These are phyloP conservation scores for Aspergillus chevalieri DNA, from an alignment of 2,329 filamentous ascomycete genomes.

Conservation along the genomic window DNA sequence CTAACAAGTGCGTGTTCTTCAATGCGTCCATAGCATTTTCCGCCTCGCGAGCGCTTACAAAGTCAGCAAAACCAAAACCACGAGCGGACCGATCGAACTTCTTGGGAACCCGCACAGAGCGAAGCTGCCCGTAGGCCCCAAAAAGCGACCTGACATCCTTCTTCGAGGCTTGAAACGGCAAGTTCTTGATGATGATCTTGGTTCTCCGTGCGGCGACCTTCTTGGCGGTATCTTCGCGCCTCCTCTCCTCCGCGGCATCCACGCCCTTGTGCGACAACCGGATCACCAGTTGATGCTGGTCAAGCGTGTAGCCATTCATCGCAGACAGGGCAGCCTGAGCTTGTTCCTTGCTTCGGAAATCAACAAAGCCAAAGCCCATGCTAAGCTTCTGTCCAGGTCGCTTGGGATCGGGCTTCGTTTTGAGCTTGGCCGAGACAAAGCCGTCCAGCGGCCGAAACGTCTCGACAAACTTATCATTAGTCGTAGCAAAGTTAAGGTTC, in stretches of 20 bases:
- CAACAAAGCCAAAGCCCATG: slow-evolving; percentile 95
- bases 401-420: slow-evolving; percentile 91
- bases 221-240: slow-evolving; percentile 75
- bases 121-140: slow-evolving; percentile 82
- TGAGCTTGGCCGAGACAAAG: slow-evolving; percentile 82
- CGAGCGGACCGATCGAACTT: slow-evolving; percentile 85
- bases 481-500: slow-evolving; percentile 89
- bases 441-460: slow-evolving; percentile 76
- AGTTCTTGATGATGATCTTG: slow-evolving; percentile 96
- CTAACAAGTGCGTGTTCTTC: slow-evolving; percentile 86
- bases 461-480: slow-evolving; percentile 66
- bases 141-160: slow-evolving; percentile 85
- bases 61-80: slow-evolving; percentile 96
- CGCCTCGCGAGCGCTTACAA: slow-evolving; percentile 84
- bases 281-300: slow-evolving; percentile 77
- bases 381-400: slow-evolving; percentile 79
- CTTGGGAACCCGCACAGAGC: slow-evolving; percentile 87
- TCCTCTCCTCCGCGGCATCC: slow-evolving; percentile 81
- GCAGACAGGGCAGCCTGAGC: slow-evolving; percentile 71
- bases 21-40: slow-evolving; percentile 85
- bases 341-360: slow-evolving; percentile 72
- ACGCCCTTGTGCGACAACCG: slow-evolving; percentile 80
- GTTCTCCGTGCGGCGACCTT: slow-evolving; percentile 70
- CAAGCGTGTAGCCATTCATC: slow-evolving; percentile 87
- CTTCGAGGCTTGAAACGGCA: slow-evolving; percentile 92